Conservation (phyloP, 1,139 yeast genomes). For the Sugiyamaella grinbergsii region DNA sequence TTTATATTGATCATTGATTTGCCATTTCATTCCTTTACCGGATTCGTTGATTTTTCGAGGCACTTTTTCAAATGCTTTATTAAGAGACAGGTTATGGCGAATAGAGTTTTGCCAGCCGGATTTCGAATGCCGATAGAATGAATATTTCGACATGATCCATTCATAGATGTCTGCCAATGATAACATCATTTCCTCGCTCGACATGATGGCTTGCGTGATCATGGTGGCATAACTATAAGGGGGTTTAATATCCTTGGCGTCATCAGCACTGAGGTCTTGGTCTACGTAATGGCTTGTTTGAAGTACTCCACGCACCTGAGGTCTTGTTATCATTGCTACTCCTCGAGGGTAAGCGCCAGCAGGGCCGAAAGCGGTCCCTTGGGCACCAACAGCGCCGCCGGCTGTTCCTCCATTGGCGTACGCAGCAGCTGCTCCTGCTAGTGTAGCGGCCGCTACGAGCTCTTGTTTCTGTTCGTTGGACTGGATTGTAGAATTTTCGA, state of each 20-base stretch:
- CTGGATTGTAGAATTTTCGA: neutral
- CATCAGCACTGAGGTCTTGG: conserved; percentile 83
- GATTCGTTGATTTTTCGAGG: conserved; percentile 96
- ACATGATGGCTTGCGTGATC: conserved; percentile 95
- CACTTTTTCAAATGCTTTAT: conserved; percentile 90
- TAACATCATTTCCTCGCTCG: conserved; percentile 84
- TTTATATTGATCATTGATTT: conserved; percentile 80
- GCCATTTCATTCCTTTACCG: conserved; percentile 99
- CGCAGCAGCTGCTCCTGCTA: conserved; percentile 18
- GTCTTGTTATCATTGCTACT: conserved; percentile 45
- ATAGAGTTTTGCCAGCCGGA: conserved; percentile 96
- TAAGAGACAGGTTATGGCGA: conserved; percentile 76
- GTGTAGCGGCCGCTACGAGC: conserved; percentile 11
- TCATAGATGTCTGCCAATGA: conserved; percentile 88
- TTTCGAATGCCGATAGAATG: conserved; percentile 86
- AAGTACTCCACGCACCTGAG: conserved; percentile 41
- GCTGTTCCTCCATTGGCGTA: neutral
- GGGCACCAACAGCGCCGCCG: conserved; percentile 2
- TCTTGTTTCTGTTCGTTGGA: conserved; percentile 9
- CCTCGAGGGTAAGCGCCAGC: conserved; percentile 43
- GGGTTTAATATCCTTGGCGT: conserved; percentile 89
- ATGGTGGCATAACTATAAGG: conserved; percentile 97
- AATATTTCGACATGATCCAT: conserved; percentile 85
- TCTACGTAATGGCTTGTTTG: conserved; percentile 35
- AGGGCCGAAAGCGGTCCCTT: no score